A percentile compares a stretch with the other conserved stretches of the same genome.
phyloP scores from a whole-genome alignment of 305 asterid species.

The Fraxinus latifolia region DNA sequence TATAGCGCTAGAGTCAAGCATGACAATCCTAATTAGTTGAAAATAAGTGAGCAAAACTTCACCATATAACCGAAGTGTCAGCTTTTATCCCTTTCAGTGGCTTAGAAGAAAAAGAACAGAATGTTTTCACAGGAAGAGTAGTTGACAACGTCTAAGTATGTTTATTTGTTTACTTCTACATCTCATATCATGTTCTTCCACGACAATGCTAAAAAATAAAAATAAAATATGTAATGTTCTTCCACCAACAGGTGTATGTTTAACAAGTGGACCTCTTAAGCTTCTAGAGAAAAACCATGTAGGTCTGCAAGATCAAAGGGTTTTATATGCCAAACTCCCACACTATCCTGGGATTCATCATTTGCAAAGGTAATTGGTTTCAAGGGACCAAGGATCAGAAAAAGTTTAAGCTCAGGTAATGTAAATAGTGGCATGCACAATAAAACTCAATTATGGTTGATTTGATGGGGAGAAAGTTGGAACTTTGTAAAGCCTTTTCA shows the following conservation, averaged over 20 bases:
- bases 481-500: background rate
- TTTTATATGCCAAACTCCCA: background rate
- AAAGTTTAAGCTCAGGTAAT: background rate
- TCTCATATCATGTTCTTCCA: background rate
- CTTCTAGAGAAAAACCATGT: background rate
- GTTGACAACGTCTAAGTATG: background rate
- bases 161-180: background rate
- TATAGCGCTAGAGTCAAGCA: background rate
- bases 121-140: background rate
- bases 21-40: background rate
- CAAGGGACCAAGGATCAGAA: background rate
- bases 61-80: background rate
- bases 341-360: background rate
- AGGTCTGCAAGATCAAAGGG: background rate
- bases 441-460: background rate
- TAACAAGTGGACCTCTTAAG: background rate
- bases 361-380: background rate
- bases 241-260: background rate
- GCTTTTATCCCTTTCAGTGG: background rate
- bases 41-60: background rate
- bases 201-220: background rate
- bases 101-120: background rate
- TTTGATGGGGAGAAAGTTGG: background rate
- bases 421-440: background rate
- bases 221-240: background rate